Percentiles rank a stretch among this genome's conserved stretches.
phyloP scores from a whole-genome alignment of 352 stramenopile species.

The Phytophthora pseudosyringae region DNA sequence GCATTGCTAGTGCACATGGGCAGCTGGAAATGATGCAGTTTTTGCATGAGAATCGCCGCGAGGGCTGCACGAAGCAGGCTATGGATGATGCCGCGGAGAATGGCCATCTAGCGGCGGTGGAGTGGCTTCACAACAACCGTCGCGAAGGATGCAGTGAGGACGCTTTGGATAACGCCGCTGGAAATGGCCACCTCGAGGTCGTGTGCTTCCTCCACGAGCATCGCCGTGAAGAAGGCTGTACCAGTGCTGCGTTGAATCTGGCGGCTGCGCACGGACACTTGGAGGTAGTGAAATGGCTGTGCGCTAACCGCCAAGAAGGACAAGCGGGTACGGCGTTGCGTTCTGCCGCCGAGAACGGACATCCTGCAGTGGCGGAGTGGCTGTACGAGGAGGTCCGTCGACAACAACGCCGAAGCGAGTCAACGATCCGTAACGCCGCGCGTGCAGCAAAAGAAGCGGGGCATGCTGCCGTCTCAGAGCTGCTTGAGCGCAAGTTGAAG shows the following conservation, averaged over 20 bases:
- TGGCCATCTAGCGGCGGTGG: slow-evolving; percentile 21
- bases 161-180: slow-evolving; percentile 28
- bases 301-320: slow-evolving; percentile 20
- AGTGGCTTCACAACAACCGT: slow-evolving; percentile 26
- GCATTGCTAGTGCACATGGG: slow-evolving; percentile 13
- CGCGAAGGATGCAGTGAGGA: slow-evolving; percentile 23
- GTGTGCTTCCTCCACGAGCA: slow-evolving; percentile 26
- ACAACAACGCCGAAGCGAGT: slow-evolving; percentile 20
- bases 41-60: slow-evolving; percentile 17
- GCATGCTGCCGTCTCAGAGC: slow-evolving; percentile 11
- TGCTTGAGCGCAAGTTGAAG: slow-evolving; percentile 28
- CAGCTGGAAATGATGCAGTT: slow-evolving; percentile 18
- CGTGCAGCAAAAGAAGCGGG: slow-evolving; percentile 19
- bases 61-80: slow-evolving; percentile 20
- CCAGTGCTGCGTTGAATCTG: slow-evolving; percentile 18
- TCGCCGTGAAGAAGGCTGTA: slow-evolving; percentile 22
- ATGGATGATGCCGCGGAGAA: slow-evolving; percentile 26
- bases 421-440: slow-evolving; percentile 16
- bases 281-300: slow-evolving; percentile 20
- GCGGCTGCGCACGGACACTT: slow-evolving; percentile 17
- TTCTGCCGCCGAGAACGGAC: slow-evolving; percentile 16
- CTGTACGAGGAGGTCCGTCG: slow-evolving; percentile 16
- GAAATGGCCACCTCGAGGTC: slow-evolving; percentile 17
- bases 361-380: slow-evolving; percentile 15
- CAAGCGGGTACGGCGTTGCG: slow-evolving; percentile 11